Conservation (phyloP, 768 basidiomycete genomes). For the Termitomyces sp. region DNA sequence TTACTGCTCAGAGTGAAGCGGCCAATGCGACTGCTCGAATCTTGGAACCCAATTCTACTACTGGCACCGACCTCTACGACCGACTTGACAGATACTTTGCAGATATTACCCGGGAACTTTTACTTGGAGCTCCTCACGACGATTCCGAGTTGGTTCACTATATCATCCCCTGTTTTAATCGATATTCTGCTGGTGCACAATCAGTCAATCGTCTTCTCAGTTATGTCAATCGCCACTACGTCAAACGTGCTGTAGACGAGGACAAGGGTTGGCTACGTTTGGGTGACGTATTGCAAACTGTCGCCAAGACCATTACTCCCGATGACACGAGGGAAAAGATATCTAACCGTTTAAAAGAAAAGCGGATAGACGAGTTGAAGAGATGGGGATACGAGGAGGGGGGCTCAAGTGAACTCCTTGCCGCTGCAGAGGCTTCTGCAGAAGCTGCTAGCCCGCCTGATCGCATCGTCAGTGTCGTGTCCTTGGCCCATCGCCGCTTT, state of each 20-base stretch:
- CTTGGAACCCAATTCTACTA: slow-evolving; percentile 26
- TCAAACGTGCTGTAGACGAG: slow-evolving; percentile 72
- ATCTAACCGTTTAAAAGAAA: slow-evolving; percentile 53
- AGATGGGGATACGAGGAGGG: slow-evolving; percentile 66
- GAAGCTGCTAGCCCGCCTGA: slow-evolving; percentile 69
- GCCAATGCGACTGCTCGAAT: slow-evolving; percentile 26
- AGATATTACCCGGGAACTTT: slow-evolving; percentile 53
- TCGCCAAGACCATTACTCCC: slow-evolving; percentile 43
- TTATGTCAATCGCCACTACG: slow-evolving; percentile 76
- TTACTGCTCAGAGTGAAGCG: slow-evolving; percentile 53
- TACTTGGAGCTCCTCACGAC: slow-evolving; percentile 61
- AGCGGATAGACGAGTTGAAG: slow-evolving; percentile 54
- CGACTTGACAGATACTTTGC: slow-evolving; percentile 70
- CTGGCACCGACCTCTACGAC: slow-evolving; percentile 67
- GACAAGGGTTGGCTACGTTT: slow-evolving; percentile 75
- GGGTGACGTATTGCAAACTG: slow-evolving; percentile 57
- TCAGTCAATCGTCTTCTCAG: slow-evolving; percentile 70
- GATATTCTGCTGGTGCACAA: slow-evolving; percentile 62
- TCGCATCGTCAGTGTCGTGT: slow-evolving; percentile 57
- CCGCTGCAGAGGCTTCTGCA: slow-evolving; percentile 61
- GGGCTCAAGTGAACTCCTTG: slow-evolving; percentile 40
- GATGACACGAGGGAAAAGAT: slow-evolving; percentile 60
- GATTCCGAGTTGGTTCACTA: slow-evolving; percentile 64
- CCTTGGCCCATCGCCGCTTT: slow-evolving; percentile 68
- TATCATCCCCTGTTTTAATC: slow-evolving; percentile 66